Evolutionary conservation across 768 basidiomycete genomes (phyloP), one percentile per base, ranked within the genome.

Genomic region (Suillus weaverae): DNA sequence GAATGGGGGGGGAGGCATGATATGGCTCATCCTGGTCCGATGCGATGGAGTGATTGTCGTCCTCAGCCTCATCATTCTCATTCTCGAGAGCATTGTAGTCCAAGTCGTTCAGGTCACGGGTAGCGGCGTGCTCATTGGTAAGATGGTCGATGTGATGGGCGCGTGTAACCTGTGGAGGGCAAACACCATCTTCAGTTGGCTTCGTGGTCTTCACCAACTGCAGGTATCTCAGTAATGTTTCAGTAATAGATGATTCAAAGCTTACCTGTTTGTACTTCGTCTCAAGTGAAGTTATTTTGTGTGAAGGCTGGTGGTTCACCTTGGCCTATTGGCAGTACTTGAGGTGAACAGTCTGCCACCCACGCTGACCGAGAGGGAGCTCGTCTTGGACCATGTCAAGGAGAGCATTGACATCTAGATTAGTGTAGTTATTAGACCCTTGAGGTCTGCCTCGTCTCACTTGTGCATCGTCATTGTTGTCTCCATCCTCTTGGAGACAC

Each of bases 101-200:
- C 7, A 62, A 55, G 60, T 77, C 70, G 36, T 70, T 62, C 26
- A 77, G 51, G 22, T 72, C 62, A 0, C 67, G 36, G 3, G 71
- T 70, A 4, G 66, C 69, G 13, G 67, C 68, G 7, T 57, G 60
- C 41, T 76, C 69, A 22, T 66, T 70, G 22, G 77, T 76, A 1
- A 69, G 60, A n/a, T 68, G 32, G n/a, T 77, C 70, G 43, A 77
- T 74, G 6, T 56, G 38, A 48, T 75, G 70, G 2, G 76, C 74
- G 14, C 54, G 65, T 5, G 64, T 66, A n/a, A 77, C 62, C 20
- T 66, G 51, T 18, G 63, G 64, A 16, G 76, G 72, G 61, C 69
- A 68, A 2, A 69, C 61, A 6, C 67, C 71, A 43, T 53, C 60
- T 2, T 74, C 72, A 2, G 73, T 77, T 43, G 73, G 72, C 67